These are phyloP conservation scores for Leccinum griseonigrum DNA, from an alignment of 1,284 basidiomycete species.

Conservation along the genomic window DNA sequence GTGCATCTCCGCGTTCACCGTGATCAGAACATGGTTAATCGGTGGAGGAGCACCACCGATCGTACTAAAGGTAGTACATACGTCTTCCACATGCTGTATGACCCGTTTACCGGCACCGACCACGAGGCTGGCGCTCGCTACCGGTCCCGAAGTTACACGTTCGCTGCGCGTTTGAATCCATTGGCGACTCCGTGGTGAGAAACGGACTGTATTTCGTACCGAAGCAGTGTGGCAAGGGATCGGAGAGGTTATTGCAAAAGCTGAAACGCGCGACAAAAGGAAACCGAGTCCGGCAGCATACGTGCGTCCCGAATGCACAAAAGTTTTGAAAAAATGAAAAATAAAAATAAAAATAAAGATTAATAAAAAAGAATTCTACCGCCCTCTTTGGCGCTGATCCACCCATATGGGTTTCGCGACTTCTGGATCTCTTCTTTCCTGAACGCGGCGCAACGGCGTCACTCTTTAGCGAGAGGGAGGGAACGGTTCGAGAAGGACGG, in stretches of 20 bases:
- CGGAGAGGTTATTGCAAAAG: neutral
- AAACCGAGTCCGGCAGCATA: neutral
- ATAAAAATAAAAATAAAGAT: neutral
- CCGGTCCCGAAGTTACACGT: neutral
- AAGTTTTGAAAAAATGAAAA: neutral
- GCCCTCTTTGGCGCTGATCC: constrained; percentile 23
- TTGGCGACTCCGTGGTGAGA: neutral
- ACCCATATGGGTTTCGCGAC: constrained; percentile 53
- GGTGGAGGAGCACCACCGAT: neutral
- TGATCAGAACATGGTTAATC: neutral
- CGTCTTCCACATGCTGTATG: neutral
- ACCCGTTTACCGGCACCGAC: neutral
- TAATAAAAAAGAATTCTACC: neutral
- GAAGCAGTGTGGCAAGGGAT: neutral
- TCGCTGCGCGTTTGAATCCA: neutral
- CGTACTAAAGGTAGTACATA: neutral
- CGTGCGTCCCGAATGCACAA: neutral
- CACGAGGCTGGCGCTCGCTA: neutral
- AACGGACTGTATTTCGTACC: neutral
- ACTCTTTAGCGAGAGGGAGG: neutral
- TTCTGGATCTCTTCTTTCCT: constrained; percentile 40
- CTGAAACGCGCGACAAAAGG: constrained; percentile 1
- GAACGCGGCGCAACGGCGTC: constrained; percentile 7
- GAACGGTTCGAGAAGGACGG: constrained; percentile 3
- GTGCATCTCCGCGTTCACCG: neutral